phyloP scores from a whole-genome alignment of 1,284 basidiomycete species.

The Thecaphora frezii region DNA sequence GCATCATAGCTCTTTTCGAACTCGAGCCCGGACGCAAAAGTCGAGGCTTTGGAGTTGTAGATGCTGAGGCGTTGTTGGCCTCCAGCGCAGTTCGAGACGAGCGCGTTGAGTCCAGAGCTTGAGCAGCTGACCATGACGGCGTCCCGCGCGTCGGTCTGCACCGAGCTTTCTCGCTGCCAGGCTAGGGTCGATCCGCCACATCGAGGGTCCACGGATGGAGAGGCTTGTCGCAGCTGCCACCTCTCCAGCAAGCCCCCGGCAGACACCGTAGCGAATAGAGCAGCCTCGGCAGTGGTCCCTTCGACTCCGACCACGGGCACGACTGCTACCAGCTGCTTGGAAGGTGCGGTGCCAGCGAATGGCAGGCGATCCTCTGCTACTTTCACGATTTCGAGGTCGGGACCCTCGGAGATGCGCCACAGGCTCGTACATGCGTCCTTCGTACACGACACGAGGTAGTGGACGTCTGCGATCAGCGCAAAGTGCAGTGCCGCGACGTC shows the following conservation, averaged over 20 bases:
- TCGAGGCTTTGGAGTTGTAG: constrained; percentile 91
- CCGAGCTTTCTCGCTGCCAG: background rate
- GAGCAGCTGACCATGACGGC: background rate
- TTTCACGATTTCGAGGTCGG: background rate
- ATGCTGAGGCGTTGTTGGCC: constrained; percentile 69
- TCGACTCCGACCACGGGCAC: background rate
- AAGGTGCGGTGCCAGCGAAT: no score
- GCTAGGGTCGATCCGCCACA: no score
- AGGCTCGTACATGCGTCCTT: background rate
- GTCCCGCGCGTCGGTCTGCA: background rate
- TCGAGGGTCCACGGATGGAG: no score
- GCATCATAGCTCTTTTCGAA: constrained; percentile 13
- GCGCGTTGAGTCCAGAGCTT: background rate
- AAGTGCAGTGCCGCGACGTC: constrained; percentile 3
- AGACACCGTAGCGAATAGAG: background rate
- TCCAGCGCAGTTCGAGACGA: background rate
- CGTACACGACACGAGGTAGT: constrained; percentile 4
- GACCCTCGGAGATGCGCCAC: background rate
- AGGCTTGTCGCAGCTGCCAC: background rate
- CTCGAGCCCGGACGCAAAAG: constrained; percentile 76
- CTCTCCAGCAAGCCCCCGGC: background rate
- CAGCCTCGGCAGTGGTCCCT: background rate
- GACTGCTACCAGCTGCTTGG: no score
- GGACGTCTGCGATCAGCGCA: constrained; percentile 3
- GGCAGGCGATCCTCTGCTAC: no score